phyloP scores from a whole-genome alignment of 164 flowering plant species.

The Dillenia turbinata region DNA sequence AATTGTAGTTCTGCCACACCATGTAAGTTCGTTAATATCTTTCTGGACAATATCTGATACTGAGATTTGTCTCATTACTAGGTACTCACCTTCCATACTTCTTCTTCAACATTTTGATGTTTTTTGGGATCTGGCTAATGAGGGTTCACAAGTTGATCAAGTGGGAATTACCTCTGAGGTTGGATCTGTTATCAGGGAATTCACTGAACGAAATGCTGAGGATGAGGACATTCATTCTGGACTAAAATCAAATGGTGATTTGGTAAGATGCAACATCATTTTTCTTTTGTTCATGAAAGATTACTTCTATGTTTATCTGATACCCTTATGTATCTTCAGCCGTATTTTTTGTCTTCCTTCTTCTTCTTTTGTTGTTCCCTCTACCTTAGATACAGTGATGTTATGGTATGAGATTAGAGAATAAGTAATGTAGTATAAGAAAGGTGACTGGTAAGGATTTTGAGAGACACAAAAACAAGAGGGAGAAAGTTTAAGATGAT shows the following conservation, averaged over 20 bases:
- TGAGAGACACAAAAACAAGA: no score
- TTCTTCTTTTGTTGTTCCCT: no score
- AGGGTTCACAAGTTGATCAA: slow-evolving; percentile 63
- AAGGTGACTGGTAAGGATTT: no score
- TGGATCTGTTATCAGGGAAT: slow-evolving; percentile 70
- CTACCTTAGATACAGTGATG: no score
- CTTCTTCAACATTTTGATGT: slow-evolving; percentile 88
- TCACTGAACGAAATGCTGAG: slow-evolving; percentile 49
- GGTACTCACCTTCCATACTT: slow-evolving; percentile 80
- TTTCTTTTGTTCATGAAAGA: no score
- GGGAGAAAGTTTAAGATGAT: no score
- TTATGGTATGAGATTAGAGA: no score
- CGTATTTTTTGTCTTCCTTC: no score
- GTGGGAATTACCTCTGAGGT: slow-evolving; percentile 65
- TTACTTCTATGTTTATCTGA: no score
- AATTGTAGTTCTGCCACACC: no score
- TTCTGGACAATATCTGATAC: not conserved
- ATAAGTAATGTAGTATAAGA: no score
- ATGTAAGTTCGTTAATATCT: not conserved
- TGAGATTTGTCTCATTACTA: slow-evolving; percentile 23
- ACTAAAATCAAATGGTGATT: slow-evolving; percentile 25
- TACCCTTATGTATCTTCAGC: no score
- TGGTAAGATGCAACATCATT: slow-evolving; percentile 31
- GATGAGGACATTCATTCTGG: slow-evolving; percentile 28
- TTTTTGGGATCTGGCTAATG: slow-evolving; percentile 48